phyloP scores from a whole-genome alignment of 345 rosid genomes.

The Aquilaria malaccensis region DNA sequence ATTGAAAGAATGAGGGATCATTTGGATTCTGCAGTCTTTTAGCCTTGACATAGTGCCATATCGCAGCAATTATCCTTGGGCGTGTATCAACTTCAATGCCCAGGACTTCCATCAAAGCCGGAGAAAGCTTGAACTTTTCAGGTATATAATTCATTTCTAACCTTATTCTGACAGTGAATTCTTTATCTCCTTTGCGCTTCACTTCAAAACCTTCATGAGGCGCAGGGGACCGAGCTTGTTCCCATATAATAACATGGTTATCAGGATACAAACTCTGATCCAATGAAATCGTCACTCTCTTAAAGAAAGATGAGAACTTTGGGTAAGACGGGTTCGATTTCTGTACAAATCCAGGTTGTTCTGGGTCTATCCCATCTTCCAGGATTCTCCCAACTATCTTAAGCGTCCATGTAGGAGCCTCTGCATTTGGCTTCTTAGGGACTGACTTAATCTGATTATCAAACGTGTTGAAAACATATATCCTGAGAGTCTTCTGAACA shows the following conservation, averaged over 20 bases:
- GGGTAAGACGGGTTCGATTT: constrained; percentile 65
- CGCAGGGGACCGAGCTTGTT: constrained; percentile 81
- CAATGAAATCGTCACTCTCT: constrained; percentile 72
- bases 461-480: constrained; percentile 84
- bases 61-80: constrained; percentile 92
- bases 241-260: constrained; percentile 81
- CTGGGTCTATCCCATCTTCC: constrained; percentile 94
- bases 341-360: constrained; percentile 81
- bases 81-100: constrained; percentile 96
- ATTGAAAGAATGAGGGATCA: constrained; percentile 77
- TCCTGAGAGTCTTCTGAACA: constrained; percentile 83
- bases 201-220: constrained; percentile 98
- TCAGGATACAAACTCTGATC: constrained; percentile 96
- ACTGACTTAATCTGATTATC: constrained; percentile 74
- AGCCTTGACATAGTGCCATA: constrained; percentile 99
- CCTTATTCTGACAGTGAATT: constrained; percentile 64
- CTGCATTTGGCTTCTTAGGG: constrained; percentile 79
- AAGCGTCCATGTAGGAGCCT: constrained; percentile 91
- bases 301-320: constrained; percentile 88
- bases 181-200: constrained; percentile 93
- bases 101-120: constrained; percentile 85
- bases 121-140: constrained; percentile 91
- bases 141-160: constrained; percentile 93
- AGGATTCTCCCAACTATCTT: constrained; percentile 88
- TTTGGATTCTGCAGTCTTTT: constrained; percentile 86